A percentile compares a stretch with the other conserved stretches of the same genome.
Evolutionary conservation across 768 basidiomycete genomes (phyloP).

Genomic region (Kondoa subrosea): DNA sequence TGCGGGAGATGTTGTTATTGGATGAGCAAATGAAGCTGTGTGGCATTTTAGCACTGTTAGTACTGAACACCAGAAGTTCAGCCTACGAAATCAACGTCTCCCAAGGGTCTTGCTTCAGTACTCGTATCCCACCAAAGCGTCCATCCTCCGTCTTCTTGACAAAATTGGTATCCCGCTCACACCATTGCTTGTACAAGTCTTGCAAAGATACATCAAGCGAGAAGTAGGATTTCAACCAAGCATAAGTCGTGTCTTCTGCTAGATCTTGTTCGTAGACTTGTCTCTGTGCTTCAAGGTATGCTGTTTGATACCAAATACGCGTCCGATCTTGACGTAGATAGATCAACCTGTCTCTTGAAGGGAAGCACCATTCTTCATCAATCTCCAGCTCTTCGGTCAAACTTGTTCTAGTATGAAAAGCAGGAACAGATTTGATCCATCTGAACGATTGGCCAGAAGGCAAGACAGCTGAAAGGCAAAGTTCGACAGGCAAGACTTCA

Average conservation of each 20-base stretch:
- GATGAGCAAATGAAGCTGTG: conserved; percentile 82
- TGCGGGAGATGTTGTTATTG: conserved; percentile 88
- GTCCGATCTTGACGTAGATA: not conserved
- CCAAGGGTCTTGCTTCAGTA: conserved; percentile 86
- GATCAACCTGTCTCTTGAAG: conserved; percentile 8
- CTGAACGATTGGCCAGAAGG: conserved; percentile 2
- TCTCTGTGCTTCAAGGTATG: conserved; percentile 40
- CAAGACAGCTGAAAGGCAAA: conserved; percentile 1
- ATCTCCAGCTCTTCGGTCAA: not conserved
- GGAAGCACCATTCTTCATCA: not conserved
- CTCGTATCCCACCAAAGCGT: conserved; percentile 59
- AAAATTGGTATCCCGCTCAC: conserved; percentile 56
- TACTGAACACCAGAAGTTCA: not conserved
- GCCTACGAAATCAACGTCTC: conserved; percentile 85
- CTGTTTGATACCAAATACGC: conserved; percentile 42
- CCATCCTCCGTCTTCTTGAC: conserved; percentile 34
- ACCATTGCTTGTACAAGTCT: conserved; percentile 60
- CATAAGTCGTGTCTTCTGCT: conserved; percentile 47
- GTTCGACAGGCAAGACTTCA: not conserved
- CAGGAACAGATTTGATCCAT: not conserved
- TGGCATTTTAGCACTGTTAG: conserved; percentile 5
- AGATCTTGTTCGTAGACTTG: conserved; percentile 30
- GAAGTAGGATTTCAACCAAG: conserved; percentile 73
- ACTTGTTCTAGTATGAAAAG: not conserved
- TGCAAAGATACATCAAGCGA: conserved; percentile 61